phyloP scores from a whole-genome alignment of 805 yeast species.

The Cyberlindnera euphorbiae region DNA sequence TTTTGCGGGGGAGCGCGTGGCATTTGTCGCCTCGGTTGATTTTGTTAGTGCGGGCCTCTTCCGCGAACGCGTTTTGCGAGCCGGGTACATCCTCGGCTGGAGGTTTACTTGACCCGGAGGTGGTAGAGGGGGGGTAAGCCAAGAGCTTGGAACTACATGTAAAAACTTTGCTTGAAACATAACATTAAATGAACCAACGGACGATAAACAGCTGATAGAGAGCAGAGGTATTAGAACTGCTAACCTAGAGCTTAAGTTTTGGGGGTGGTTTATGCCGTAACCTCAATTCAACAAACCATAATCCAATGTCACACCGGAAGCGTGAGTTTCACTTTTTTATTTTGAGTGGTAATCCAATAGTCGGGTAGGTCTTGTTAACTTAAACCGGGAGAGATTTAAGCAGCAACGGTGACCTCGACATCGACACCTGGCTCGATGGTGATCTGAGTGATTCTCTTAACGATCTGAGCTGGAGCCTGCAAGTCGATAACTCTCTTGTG shows the following conservation, averaged over 20 bases:
- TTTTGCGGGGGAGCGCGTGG: background rate
- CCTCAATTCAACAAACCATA: slow-evolving; percentile 12
- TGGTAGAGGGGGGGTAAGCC: too few relatives aligned
- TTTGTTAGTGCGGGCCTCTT: too few relatives aligned
- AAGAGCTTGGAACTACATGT: too few relatives aligned
- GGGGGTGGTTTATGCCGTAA: slow-evolving; percentile 13
- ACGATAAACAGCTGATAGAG: slow-evolving; percentile 26
- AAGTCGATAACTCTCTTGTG: slow-evolving; percentile 99
- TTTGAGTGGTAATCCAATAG: too few relatives aligned
- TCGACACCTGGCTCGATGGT: slow-evolving; percentile 99
- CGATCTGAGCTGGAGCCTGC: slow-evolving; percentile 91
- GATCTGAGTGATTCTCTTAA: slow-evolving; percentile 95
- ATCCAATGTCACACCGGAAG: slow-evolving; percentile 9
- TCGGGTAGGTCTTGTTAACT: background rate
- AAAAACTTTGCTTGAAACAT: background rate
- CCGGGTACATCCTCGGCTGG: too few relatives aligned
- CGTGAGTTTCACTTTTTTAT: too few relatives aligned
- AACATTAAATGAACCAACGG: slow-evolving; percentile 21
- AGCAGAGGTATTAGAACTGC: slow-evolving; percentile 30
- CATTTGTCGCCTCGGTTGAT: slow-evolving; percentile 4
- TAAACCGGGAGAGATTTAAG: slow-evolving; percentile 37
- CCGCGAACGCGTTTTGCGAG: too few relatives aligned
- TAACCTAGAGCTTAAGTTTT: slow-evolving; percentile 25
- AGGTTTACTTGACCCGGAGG: too few relatives aligned
- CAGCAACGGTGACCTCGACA: slow-evolving; percentile 90